Conservation (phyloP, 495 filamentous ascomycete species). For the Clavariopsis aquatica region DNA sequence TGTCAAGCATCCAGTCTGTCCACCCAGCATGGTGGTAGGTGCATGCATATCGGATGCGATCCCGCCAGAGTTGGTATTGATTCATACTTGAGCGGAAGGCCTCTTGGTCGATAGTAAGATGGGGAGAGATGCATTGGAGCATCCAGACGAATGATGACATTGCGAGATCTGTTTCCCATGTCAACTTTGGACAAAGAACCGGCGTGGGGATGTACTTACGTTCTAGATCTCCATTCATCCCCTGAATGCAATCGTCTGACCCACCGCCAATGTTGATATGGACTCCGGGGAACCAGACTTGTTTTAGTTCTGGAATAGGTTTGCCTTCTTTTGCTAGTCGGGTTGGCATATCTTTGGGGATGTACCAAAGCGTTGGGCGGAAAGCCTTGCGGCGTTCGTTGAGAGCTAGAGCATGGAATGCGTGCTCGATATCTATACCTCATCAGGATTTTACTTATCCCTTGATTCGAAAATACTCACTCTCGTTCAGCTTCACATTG, state of each 20-base stretch:
- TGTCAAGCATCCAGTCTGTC: background rate
- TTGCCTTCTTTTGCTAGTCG: constrained; percentile 34
- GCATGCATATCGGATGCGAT: constrained; percentile 21
- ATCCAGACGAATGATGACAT: constrained; percentile 31
- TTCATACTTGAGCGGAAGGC: constrained; percentile 13
- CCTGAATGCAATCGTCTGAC: constrained; percentile 17
- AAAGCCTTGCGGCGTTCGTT: constrained; percentile 59
- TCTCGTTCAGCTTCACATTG: constrained; percentile 32
- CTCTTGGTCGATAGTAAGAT: constrained; percentile 28
- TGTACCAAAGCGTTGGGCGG: constrained; percentile 57
- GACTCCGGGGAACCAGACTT: constrained; percentile 61
- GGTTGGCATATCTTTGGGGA: constrained; percentile 33
- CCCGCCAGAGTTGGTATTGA: constrained; percentile 26
- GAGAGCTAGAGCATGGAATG: constrained; percentile 62
- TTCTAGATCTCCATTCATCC: constrained; percentile 32
- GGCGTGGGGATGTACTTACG: constrained; percentile 7
- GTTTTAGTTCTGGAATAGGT: constrained; percentile 43
- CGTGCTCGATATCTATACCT: constrained; percentile 53
- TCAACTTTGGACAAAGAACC: background rate
- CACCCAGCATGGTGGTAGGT: constrained; percentile 20
- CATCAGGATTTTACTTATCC: too few relatives aligned
- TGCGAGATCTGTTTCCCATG: constrained; percentile 9
- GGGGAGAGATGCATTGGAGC: constrained; percentile 31
- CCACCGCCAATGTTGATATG: constrained; percentile 58
- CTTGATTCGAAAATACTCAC: constrained; percentile 20